These are phyloP conservation scores for Paradendryphiella salina DNA, from an alignment of 2,329 filamentous ascomycete genomes.

Conservation along the genomic window DNA sequence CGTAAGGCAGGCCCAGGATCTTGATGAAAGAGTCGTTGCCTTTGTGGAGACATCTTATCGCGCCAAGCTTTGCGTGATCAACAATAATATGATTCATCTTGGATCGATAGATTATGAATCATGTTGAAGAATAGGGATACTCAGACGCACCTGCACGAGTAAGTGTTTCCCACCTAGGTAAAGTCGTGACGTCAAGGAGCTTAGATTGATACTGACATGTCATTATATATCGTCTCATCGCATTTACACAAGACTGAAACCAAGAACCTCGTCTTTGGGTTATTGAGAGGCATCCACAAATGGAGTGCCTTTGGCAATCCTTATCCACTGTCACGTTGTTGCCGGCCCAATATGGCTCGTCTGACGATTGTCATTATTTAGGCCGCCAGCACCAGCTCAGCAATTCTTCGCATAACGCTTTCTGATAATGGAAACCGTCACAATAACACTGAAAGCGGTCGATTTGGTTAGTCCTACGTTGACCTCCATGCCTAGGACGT, in stretches of 20 bases:
- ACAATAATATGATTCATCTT: slow-evolving; percentile 10
- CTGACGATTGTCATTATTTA: not conserved
- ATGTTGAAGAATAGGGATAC: not conserved
- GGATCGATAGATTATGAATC: not conserved
- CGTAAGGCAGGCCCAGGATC: slow-evolving; percentile 18
- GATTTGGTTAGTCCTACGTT: not conserved
- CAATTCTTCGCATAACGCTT: not conserved
- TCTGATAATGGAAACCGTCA: too few species aligned
- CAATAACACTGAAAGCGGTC: too few species aligned
- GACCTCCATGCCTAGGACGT: not conserved
- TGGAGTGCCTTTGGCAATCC: too few species aligned
- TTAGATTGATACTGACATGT: not conserved
- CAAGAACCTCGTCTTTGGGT: too few species aligned
- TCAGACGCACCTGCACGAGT: too few species aligned
- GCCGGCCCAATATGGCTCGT: not conserved
- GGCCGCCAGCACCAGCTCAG: not conserved
- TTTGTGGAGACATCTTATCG: slow-evolving; percentile 14
- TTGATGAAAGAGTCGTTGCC: slow-evolving; percentile 6
- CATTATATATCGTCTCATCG: too few species aligned
- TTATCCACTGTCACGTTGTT: not conserved
- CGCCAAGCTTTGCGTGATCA: slow-evolving; percentile 13
- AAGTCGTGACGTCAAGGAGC: slow-evolving; percentile 11
- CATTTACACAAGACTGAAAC: too few species aligned
- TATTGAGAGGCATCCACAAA: too few species aligned
- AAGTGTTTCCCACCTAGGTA: not conserved